Evolutionary conservation across 805 yeast species (phyloP).

Genomic region (Metschnikowia henanensis): DNA sequence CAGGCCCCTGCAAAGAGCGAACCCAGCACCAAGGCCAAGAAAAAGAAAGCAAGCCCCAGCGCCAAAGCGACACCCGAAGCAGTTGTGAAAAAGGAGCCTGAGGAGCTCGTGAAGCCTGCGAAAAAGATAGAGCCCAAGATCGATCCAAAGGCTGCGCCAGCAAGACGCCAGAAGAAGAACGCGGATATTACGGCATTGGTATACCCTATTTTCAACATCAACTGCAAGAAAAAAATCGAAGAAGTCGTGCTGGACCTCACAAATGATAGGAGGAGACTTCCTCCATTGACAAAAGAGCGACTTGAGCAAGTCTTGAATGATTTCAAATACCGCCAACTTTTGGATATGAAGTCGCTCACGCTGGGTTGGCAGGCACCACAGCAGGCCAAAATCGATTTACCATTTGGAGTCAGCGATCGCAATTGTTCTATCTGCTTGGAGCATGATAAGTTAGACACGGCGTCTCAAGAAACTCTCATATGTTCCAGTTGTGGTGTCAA

Average conservation of each 20-base stretch:
- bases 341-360: constrained; percentile 24
- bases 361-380: constrained; percentile 15
- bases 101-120: not conserved
- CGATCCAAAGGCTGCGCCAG: constrained; percentile 1
- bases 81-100: constrained; percentile 3
- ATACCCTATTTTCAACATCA: constrained; percentile 23
- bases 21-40: not conserved
- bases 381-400: constrained; percentile 15
- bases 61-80: not conserved
- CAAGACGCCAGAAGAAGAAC: constrained; percentile 13
- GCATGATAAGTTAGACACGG: constrained; percentile 25
- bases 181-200: constrained; percentile 12
- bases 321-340: constrained; percentile 21
- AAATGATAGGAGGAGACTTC: constrained; percentile 22
- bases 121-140: not conserved
- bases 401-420: constrained; percentile 12
- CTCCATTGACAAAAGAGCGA: constrained; percentile 16
- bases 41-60: constrained; percentile 1
- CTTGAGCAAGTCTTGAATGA: constrained; percentile 3
- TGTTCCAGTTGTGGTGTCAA: constrained; percentile 69
- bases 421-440: constrained; percentile 61
- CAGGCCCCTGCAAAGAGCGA: constrained; percentile 2
- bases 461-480: constrained; percentile 40
- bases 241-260: constrained; percentile 7
- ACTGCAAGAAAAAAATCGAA: constrained; percentile 17